Base-by-base conservation (phyloP, 225 moss, liverwort and hornwort species). In the Pleurozium schreberi region DNA sequence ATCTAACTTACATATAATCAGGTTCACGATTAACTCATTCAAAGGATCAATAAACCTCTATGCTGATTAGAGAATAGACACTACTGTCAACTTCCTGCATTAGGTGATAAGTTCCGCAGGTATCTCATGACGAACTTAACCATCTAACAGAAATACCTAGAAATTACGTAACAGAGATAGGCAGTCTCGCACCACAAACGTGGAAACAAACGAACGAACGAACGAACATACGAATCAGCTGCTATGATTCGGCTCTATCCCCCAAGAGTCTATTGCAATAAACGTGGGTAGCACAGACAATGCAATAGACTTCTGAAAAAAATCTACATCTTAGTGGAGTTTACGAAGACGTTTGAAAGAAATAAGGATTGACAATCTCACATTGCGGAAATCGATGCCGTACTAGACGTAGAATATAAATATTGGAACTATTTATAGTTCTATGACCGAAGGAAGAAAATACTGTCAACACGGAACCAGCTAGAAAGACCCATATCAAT, bases 1-100 rank as follows among this genome's bases (percentile, higher is more conserved):
- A 92, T 77, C 93, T 93, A 94, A 90, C 80, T 84, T 82, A 90
- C 75, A 89, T 77, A 68, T 82, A 60, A 87, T 87, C 85, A 91
- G 89, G 82, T 85, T 92, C 80, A 89, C 50, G 85, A 83, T 60
- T 80, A 89, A 75, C 50, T 91, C n/a, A 89, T 85, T 77, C 66
- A 87, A 85, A 89, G 65, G 66, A 71, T 59, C 64, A 61, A 83
- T 42, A 89, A 65, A 85, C 60, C 59, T 75, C 76, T 71, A 45
- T 59, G 59, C 42, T 85, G 58, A 85, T 75, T 82, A 57, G 77
- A 82, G 28, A 87, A 70, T 61, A 84, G 45, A 78, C 85, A 78
- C 85, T 91, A 78, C 55, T 70, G 30, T n/a, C 36, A 70, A 62
- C 34, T 69, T 55, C 43, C 86, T 47, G 77, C 66, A 90, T 86